A percentile compares a stretch with the other conserved stretches of the same genome.
These are phyloP conservation scores for Byssothecium circinans DNA, from an alignment of 2,329 filamentous ascomycete species.

Conservation along the genomic window DNA sequence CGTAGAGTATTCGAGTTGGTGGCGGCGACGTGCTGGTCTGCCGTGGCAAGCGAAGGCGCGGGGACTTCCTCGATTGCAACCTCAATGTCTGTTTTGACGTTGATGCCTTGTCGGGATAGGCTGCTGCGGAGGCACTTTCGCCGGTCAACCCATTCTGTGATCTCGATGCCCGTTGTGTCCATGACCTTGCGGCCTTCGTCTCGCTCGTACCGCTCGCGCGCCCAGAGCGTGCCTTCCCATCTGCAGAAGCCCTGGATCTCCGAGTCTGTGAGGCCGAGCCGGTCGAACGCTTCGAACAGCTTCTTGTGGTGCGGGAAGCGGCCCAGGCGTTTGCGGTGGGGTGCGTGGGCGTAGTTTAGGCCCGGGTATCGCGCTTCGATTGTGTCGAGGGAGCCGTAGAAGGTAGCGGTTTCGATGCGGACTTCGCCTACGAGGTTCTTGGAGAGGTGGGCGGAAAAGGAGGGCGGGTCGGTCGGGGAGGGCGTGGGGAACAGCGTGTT, in stretches of 20 bases:
- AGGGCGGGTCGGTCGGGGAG: conserved; percentile 67
- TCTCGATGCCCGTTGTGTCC: conserved; percentile 72
- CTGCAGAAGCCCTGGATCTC: conserved; percentile 74
- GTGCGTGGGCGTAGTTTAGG: conserved; percentile 73
- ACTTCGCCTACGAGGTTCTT: conserved; percentile 75
- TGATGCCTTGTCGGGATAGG: conserved; percentile 32
- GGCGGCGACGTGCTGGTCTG: neutral
- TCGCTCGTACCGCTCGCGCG: conserved; percentile 75
- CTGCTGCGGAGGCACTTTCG: conserved; percentile 15
- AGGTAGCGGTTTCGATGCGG: conserved; percentile 74
- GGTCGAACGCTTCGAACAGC: conserved; percentile 75
- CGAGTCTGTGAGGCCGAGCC: conserved; percentile 65
- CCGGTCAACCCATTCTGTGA: conserved; percentile 62
- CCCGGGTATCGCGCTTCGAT: conserved; percentile 81
- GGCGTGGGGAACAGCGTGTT: conserved; percentile 71
- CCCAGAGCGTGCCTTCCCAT: conserved; percentile 84
- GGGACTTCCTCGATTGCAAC: conserved; percentile 43
- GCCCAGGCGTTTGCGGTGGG: conserved; percentile 75
- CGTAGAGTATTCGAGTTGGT: conserved; percentile 1
- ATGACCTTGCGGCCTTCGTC: conserved; percentile 70
- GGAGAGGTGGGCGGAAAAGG: conserved; percentile 70
- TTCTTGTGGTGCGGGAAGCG: conserved; percentile 76
- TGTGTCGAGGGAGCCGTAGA: conserved; percentile 77
- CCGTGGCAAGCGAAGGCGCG: conserved; percentile 8
- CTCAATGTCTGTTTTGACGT: conserved; percentile 48